Evolutionary conservation across 2,329 filamentous ascomycete species (phyloP).

Genomic region (Lasiodiplodia sp.): DNA sequence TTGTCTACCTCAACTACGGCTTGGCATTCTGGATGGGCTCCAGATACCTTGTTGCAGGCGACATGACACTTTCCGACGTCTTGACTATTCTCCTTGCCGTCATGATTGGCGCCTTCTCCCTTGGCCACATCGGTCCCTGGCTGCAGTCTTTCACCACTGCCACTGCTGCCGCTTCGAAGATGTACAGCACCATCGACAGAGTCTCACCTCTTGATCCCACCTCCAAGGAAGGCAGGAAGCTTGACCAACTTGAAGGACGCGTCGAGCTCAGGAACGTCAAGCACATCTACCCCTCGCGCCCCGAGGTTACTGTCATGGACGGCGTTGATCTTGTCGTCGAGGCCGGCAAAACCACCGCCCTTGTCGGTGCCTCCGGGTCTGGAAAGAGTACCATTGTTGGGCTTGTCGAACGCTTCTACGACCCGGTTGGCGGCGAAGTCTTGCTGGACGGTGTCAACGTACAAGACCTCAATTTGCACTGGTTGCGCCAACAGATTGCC

Average conservation of each 20-base stretch:
- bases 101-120: constrained; percentile 90
- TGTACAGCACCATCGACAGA: constrained; percentile 92
- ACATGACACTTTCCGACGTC: constrained; percentile 72
- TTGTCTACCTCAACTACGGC: constrained; percentile 76
- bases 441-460: constrained; percentile 84
- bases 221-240: constrained; percentile 69
- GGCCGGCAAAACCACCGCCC: constrained; percentile 85
- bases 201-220: constrained; percentile 80
- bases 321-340: constrained; percentile 78
- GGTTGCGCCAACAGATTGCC: constrained; percentile 87
- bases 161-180: constrained; percentile 76
- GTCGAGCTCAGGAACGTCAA: constrained; percentile 81
- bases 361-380: constrained; percentile 89
- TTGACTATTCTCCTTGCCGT: constrained; percentile 88
- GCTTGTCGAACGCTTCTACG: constrained; percentile 88
- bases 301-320: constrained; percentile 87
- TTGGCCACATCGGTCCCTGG: constrained; percentile 59
- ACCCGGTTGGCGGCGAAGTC: constrained; percentile 78
- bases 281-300: constrained; percentile 90
- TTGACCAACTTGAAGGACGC: constrained; percentile 74
- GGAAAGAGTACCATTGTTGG: constrained; percentile 93
- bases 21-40: constrained; percentile 36
- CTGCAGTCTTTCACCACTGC: constrained; percentile 35
- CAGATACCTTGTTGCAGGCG: constrained; percentile 38
- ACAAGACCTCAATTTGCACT: constrained; percentile 78